A percentile compares a stretch with the other conserved stretches of the same genome.
These are phyloP conservation scores for Magnolia sinica DNA, from an alignment of 164 flowering plant species.

Conservation along the genomic window DNA sequence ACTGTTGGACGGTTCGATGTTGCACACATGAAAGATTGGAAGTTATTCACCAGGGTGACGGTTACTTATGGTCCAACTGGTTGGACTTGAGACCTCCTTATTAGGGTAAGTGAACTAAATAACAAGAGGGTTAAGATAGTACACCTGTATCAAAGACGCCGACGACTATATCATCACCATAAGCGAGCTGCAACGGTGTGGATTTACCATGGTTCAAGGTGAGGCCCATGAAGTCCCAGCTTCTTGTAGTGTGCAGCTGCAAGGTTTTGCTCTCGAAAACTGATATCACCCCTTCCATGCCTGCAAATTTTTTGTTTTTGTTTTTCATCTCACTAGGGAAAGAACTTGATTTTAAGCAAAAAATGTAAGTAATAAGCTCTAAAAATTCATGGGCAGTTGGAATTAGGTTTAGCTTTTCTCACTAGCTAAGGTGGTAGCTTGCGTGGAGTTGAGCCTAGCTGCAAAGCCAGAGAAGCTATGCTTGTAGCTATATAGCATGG, in stretches of 20 bases:
- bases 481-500: constrained; percentile 65
- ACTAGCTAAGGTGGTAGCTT: constrained; percentile 59
- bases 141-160: constrained; percentile 48
- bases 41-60: too few relatives aligned
- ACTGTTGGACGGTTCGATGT: too few relatives aligned
- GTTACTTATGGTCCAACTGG: too few relatives aligned
- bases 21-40: too few relatives aligned
- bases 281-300: constrained; percentile 53
- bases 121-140: neutral
- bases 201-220: constrained; percentile 24
- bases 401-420: neutral
- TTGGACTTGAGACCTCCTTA: too few relatives aligned
- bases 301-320: constrained; percentile 30
- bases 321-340: neutral
- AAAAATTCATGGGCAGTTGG: neutral
- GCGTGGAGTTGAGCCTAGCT: constrained; percentile 58
- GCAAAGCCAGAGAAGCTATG: constrained; percentile 75
- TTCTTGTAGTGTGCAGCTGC: constrained; percentile 64
- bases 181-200: constrained; percentile 39
- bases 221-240: constrained; percentile 84
- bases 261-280: constrained; percentile 48
- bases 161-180: constrained; percentile 44
- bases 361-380: neutral
- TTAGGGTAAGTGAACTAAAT: neutral
- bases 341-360: neutral